Percentiles rank a stretch among this genome's conserved stretches.
Evolutionary conservation across 345 rosid genomes (phyloP).

Genomic region (Ailanthus altissimus): DNA sequence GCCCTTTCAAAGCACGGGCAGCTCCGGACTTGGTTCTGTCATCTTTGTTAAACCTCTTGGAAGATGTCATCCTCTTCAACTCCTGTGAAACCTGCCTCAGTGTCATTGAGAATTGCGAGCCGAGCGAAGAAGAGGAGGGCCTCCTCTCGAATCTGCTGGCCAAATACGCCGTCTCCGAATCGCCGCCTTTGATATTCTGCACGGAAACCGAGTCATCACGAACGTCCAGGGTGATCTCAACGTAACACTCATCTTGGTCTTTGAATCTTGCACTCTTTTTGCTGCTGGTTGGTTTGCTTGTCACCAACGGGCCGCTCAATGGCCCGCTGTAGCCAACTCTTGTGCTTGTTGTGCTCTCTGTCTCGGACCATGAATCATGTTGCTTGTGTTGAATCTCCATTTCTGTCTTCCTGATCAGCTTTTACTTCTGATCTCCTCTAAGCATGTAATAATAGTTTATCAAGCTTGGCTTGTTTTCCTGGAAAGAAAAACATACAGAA

Average conservation of each 20-base stretch:
- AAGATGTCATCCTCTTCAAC: conserved; percentile 53
- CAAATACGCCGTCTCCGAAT: conserved; percentile 39
- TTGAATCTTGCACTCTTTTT: conserved; percentile 49
- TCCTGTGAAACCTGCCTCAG: conserved; percentile 61
- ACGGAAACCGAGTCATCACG: conserved; percentile 49
- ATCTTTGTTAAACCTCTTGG: conserved; percentile 33
- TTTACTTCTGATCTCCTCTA: not conserved
- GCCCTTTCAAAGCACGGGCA: conserved; percentile 64
- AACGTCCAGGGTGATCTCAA: conserved; percentile 61
- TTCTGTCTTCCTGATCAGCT: no score
- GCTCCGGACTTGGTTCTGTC: conserved; percentile 70
- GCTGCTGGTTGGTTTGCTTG: conserved; percentile 29
- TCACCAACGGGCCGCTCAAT: conserved; percentile 41
- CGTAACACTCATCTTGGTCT: conserved; percentile 32
- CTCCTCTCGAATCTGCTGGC: conserved; percentile 42
- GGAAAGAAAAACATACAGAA: no score
- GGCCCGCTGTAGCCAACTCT: conserved; percentile 47
- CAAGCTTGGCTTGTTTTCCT: not conserved
- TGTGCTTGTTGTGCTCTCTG: conserved; percentile 38
- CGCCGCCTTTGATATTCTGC: conserved; percentile 42
- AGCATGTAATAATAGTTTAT: no score
- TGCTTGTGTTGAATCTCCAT: conserved; percentile 47
- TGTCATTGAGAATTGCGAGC: conserved; percentile 38
- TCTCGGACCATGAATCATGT: conserved; percentile 42
- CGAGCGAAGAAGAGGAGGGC: conserved; percentile 41